A percentile compares a stretch with the other conserved stretches of the same genome.
These are phyloP conservation scores for Mycena vulgaris DNA, from an alignment of 768 basidiomycete genomes.

Conservation along the genomic window DNA sequence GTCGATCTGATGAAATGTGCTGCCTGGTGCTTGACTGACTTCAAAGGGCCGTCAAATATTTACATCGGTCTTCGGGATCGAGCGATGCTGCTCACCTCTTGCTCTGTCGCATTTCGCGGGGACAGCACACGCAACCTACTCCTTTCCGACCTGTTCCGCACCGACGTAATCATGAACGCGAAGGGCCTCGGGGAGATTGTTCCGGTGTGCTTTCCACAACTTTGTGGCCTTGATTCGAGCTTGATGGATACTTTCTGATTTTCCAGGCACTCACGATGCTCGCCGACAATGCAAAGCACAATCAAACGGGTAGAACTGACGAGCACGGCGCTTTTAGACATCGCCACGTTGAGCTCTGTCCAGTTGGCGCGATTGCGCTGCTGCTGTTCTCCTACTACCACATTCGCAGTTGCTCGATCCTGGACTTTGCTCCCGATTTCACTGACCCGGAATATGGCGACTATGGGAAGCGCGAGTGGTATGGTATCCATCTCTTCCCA, in stretches of 20 bases:
- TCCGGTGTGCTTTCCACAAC: background rate
- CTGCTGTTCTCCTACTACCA: conserved; percentile 51
- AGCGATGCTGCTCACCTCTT: conserved; percentile 40
- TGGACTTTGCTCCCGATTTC: conserved; percentile 48
- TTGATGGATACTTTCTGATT: too few species aligned
- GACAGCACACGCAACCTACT: conserved; percentile 37
- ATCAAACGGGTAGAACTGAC: conserved; percentile 49
- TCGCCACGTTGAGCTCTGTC: conserved; percentile 47
- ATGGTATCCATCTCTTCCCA: conserved; percentile 44
- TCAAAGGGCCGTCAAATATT: conserved; percentile 10
- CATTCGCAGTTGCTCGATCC: conserved; percentile 36
- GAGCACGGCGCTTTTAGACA: conserved; percentile 51
- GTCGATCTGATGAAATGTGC: conserved; percentile 12
- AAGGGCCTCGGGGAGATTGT: conserved; percentile 4
- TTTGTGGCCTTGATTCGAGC: background rate
- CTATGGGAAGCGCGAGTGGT: conserved; percentile 50
- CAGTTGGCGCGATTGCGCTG: conserved; percentile 46
- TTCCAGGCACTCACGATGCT: conserved; percentile 44
- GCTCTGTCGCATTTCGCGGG: conserved; percentile 43
- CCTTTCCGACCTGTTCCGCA: conserved; percentile 40
- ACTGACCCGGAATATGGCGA: conserved; percentile 39
- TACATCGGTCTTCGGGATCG: conserved; percentile 36
- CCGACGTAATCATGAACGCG: conserved; percentile 24
- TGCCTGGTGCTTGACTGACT: conserved; percentile 14
- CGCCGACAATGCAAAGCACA: conserved; percentile 51